These are phyloP conservation scores for Bruguiera gymnorhiza DNA, from an alignment of 345 rosid species.

Conservation along the genomic window DNA sequence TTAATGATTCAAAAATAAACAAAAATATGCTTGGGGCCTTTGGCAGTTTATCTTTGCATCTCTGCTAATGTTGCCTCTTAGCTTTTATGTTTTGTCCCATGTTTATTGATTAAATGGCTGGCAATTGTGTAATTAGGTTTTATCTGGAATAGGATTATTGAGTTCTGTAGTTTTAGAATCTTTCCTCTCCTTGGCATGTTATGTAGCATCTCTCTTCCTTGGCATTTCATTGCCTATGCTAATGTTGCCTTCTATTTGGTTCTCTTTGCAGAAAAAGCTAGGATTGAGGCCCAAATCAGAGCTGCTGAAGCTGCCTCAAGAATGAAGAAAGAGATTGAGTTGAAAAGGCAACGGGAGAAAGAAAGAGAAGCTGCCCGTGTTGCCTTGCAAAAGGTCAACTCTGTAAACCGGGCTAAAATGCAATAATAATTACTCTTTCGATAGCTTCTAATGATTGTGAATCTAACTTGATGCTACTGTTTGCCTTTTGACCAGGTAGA, in stretches of 20 bases:
- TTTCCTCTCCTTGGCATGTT: neutral
- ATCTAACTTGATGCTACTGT: neutral
- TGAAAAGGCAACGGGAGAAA: slow-evolving; percentile 52
- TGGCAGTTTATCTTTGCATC: too few species aligned
- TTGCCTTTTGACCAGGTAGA: slow-evolving; percentile 45
- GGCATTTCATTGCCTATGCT: neutral
- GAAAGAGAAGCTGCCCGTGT: slow-evolving; percentile 68
- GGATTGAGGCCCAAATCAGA: slow-evolving; percentile 65
- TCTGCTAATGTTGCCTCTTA: too few species aligned
- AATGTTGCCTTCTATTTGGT: neutral
- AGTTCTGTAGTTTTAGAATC: too few species aligned
- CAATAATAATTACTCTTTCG: neutral
- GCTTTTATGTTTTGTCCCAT: too few species aligned
- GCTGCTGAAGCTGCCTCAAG: slow-evolving; percentile 59
- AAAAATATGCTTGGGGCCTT: too few species aligned
- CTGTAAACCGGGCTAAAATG: neutral
- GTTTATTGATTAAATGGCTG: too few species aligned
- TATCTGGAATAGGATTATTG: too few species aligned
- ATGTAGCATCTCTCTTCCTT: neutral
- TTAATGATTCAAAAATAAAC: too few species aligned
- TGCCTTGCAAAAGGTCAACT: slow-evolving; percentile 52
- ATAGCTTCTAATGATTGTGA: neutral
- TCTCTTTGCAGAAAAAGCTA: slow-evolving; percentile 52
- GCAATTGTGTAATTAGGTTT: too few species aligned
- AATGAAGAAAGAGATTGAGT: slow-evolving; percentile 49